Percentiles rank a stretch among this genome's conserved stretches.
Conservation (phyloP, 31 red algal species). For the Asparagopsis taxiformis region DNA sequence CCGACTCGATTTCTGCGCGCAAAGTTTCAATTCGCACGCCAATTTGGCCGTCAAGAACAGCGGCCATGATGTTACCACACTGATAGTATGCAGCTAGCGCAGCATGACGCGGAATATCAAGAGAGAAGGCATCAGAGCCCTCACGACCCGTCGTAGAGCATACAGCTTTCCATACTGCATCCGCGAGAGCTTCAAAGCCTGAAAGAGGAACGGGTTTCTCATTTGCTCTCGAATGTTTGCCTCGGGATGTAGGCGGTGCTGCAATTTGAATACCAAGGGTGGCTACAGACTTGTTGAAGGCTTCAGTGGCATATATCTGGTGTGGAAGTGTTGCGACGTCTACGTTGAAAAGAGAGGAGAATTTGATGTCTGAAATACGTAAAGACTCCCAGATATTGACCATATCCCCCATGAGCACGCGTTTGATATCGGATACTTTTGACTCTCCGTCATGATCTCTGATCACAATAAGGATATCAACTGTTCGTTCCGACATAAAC, state of each 20-base stretch:
- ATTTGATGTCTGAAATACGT: slow-evolving; percentile 3
- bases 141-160: slow-evolving; percentile 36
- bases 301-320: slow-evolving; percentile 52
- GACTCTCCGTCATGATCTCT: slow-evolving; percentile 80
- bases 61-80: slow-evolving; percentile 26
- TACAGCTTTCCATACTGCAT: slow-evolving; percentile 53
- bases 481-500: slow-evolving; percentile 8
- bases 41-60: slow-evolving; percentile 14
- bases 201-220: slow-evolving; percentile 44
- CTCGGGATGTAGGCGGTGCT: not conserved
- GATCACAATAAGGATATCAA: slow-evolving; percentile 69
- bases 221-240: no score
- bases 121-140: slow-evolving; percentile 27
- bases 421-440: slow-evolving; percentile 50
- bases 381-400: slow-evolving; percentile 59
- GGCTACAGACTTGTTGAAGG: no score
- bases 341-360: slow-evolving; percentile 50
- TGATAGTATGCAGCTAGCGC: slow-evolving; percentile 54
- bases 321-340: slow-evolving; percentile 75
- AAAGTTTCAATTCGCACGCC: slow-evolving; percentile 44
- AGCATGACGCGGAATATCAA: slow-evolving; percentile 68
- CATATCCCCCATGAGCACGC: slow-evolving; percentile 75
- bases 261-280: slow-evolving; percentile 26
- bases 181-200: slow-evolving; percentile 54
- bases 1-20: slow-evolving; percentile 54